These are phyloP conservation scores for Spizellomyces punctatus DNA, from an alignment of 192 early-diverging fungal species.

Conservation along the genomic window DNA sequence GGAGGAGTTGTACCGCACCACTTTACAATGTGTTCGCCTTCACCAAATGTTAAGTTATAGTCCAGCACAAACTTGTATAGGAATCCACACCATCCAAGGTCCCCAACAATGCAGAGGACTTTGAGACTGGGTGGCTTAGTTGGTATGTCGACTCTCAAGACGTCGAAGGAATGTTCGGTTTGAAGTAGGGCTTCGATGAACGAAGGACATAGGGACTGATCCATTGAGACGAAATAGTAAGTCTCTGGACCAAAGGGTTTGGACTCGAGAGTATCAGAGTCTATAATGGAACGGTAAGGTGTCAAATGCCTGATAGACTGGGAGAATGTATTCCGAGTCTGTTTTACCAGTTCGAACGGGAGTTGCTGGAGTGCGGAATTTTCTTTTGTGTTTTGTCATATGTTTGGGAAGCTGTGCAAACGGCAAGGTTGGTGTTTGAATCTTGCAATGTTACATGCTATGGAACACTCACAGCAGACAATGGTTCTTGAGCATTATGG, in stretches of 20 bases:
- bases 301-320: too few species aligned
- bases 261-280: conserved; percentile 1
- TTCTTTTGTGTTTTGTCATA: too few species aligned
- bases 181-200: conserved; percentile 12
- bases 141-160: background rate
- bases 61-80: conserved; percentile 29
- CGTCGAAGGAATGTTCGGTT: conserved; percentile 16
- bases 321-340: too few species aligned
- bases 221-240: conserved; percentile 7
- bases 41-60: conserved; percentile 26
- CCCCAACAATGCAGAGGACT: background rate
- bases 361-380: too few species aligned
- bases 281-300: background rate
- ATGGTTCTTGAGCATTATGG: too few species aligned
- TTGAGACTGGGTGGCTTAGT: background rate
- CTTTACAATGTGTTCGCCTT: conserved; percentile 6
- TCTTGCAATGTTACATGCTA: too few species aligned
- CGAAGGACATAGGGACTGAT: background rate
- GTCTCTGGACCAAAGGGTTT: conserved; percentile 25
- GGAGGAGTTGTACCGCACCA: conserved; percentile 18
- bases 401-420: too few species aligned
- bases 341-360: too few species aligned
- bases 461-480: too few species aligned
- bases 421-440: too few species aligned
- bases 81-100: conserved; percentile 6